phyloP scores from a whole-genome alignment of 805 yeast genomes.

The Teunomyces aglyptinius region DNA sequence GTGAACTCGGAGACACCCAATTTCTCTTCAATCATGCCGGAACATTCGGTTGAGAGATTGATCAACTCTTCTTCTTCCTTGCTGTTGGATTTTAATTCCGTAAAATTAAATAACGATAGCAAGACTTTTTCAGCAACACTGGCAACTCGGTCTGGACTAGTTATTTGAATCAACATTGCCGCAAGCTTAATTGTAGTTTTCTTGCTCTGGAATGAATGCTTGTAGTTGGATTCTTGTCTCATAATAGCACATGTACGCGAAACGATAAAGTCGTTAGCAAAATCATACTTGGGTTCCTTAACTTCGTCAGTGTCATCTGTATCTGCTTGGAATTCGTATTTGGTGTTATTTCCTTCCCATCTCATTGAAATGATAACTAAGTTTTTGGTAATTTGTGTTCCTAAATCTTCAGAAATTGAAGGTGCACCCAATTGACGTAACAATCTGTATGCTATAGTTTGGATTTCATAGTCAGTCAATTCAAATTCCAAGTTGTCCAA shows the following conservation, averaged over 20 bases:
- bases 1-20: constrained; percentile 73
- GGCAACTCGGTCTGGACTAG: constrained; percentile 40
- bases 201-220: constrained; percentile 57
- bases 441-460: constrained; percentile 62
- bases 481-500: constrained; percentile 33
- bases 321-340: constrained; percentile 25
- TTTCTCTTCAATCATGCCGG: constrained; percentile 62
- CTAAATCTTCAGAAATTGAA: constrained; percentile 58
- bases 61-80: constrained; percentile 51
- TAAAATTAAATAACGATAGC: constrained; percentile 50
- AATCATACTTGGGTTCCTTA: constrained; percentile 18
- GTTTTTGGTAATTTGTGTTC: constrained; percentile 63
- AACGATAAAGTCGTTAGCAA: constrained; percentile 60
- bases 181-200: constrained; percentile 65
- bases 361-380: constrained; percentile 56
- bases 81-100: constrained; percentile 37
- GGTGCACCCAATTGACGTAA: constrained; percentile 86
- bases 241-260: constrained; percentile 60
- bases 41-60: constrained; percentile 59
- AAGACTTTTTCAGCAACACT: constrained; percentile 49
- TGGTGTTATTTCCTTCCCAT: constrained; percentile 54
- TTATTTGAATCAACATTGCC: constrained; percentile 60
- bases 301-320: constrained; percentile 21
- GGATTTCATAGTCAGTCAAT: constrained; percentile 48
- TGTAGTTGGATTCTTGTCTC: constrained; percentile 60